A percentile compares a stretch with the other conserved stretches of the same genome.
Conservation (phyloP, 108 stramenopile species). For the Mayamaea pseudoterrestris region DNA sequence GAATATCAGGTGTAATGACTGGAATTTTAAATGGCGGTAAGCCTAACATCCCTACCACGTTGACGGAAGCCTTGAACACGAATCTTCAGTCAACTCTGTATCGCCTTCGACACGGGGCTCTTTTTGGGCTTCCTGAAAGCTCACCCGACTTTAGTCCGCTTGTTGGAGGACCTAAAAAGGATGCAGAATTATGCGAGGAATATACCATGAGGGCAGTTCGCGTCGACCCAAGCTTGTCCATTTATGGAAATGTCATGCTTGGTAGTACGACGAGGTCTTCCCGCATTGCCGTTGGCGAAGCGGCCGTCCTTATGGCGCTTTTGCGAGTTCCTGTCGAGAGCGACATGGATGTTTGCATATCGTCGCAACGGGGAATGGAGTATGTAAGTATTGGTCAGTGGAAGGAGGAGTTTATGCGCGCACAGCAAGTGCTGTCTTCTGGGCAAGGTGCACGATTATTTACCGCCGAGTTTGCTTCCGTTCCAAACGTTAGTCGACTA, state of each 20-base stretch:
- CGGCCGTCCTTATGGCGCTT: constrained; percentile 35
- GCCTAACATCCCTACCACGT: constrained; percentile 24
- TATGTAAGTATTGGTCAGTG: constrained; percentile 35
- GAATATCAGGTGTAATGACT: constrained; percentile 18
- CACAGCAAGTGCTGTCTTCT: constrained; percentile 11
- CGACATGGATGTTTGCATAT: constrained; percentile 34
- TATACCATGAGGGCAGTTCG: constrained; percentile 62
- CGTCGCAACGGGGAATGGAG: constrained; percentile 46
- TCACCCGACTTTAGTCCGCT: constrained; percentile 66
- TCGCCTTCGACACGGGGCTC: constrained; percentile 46
- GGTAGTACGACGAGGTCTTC: constrained; percentile 27
- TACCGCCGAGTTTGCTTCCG: constrained; percentile 34
- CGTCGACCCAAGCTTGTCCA: constrained; percentile 45
- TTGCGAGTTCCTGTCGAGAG: constrained; percentile 12
- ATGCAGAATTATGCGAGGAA: constrained; percentile 62
- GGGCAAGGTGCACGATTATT: constrained; percentile 37
- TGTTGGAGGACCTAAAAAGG: constrained; percentile 50
- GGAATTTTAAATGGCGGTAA: constrained; percentile 24
- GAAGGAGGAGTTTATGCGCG: constrained; percentile 48
- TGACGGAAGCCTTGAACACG: constrained; percentile 22
- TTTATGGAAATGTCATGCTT: constrained; percentile 38
- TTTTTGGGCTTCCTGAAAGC: constrained; percentile 70
- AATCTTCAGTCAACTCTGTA: constrained; percentile 5
- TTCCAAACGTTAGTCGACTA: constrained; percentile 45
- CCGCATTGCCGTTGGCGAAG: constrained; percentile 50